phyloP scores from a whole-genome alignment of 2,329 filamentous ascomycete genomes.

The Bimuria novae-zelandiae region DNA sequence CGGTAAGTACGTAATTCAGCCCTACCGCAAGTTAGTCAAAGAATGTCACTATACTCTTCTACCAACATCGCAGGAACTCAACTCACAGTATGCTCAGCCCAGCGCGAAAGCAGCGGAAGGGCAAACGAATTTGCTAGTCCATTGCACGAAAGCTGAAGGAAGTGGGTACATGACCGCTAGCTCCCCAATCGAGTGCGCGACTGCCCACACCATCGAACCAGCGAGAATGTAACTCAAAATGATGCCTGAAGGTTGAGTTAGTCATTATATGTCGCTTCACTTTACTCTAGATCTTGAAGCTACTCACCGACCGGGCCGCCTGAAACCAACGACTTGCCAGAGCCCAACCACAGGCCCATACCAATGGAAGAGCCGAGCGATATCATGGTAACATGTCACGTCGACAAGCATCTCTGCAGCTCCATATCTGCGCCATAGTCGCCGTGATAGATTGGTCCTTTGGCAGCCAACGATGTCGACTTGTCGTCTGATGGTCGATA shows the following conservation, averaged over 20 bases:
- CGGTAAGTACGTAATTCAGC: conserved; percentile 51
- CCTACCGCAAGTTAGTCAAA: conserved; percentile 12
- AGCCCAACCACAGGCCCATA: conserved; percentile 53
- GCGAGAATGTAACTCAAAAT: conserved; percentile 53
- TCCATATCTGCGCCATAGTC: conserved; percentile 40
- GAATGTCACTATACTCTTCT: too few species aligned
- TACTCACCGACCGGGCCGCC: conserved; percentile 49
- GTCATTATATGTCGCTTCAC: background rate
- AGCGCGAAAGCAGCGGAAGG: conserved; percentile 51
- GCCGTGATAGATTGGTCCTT: background rate
- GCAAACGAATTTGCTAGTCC: conserved; percentile 52
- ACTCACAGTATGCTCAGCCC: conserved; percentile 52
- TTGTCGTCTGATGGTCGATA: background rate
- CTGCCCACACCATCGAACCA: conserved; percentile 49
- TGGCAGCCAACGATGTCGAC: background rate
- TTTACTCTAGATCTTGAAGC: background rate
- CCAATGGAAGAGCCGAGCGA: conserved; percentile 51
- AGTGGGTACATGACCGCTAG: conserved; percentile 55
- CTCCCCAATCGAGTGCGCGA: conserved; percentile 54
- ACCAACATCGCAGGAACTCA: too few species aligned
- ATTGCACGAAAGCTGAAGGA: conserved; percentile 54
- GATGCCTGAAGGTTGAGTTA: conserved; percentile 22
- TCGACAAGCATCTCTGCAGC: conserved; percentile 48
- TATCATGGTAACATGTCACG: conserved; percentile 49
- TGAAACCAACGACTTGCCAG: conserved; percentile 47